Base-by-base conservation (phyloP, 805 yeast genomes). In the Scheffersomyces ergatensis region DNA sequence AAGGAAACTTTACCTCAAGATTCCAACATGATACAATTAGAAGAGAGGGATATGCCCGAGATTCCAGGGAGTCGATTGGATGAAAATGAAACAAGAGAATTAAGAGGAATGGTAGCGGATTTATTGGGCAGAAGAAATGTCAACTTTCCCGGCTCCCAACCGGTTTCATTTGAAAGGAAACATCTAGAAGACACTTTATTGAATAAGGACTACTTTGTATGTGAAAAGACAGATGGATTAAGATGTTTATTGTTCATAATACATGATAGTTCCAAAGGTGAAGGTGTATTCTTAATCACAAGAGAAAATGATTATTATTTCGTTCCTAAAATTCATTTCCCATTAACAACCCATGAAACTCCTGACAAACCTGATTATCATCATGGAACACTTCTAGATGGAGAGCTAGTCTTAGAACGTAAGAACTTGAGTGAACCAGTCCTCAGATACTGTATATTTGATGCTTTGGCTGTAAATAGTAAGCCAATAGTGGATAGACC, bases 181-280 rank as follows among this genome's bases (percentile, higher is more conserved):
- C 97, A 92, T 63, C 69, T 93, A 18, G 59, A 60, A 59, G 78
- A 79, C 35, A 78, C 81, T 25, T 66, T 93, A 36, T 58, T 75
- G 56, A 64, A 73, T 3, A 81, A 82, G 43, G 98, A 95, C 54
- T 93, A 90, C 57, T 83, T 82, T 50, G 99, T 93, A 0, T 95
- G 99, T 66, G 99, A 93, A 55, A 93, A 93, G 59, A 80, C 93
- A 0, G 99, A 93, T 63, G 99, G 99, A 0, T 67, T 92, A 36
- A 71, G 99, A 39, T 89, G 95, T 43, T 67, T 93, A 39, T 70
- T 93, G 72, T 74, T 85, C 38, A 74, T 82, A 4, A 63, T 85
- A 62, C 65, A 77, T 25, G 84, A 83, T 40, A 83, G 85, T 12
- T 78, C 81, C 5, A 82, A 80, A 21, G 92, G 88, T 35, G 98